Base-by-base conservation (phyloP, 345 rosid species). In the Eucalyptus cladocalyx region DNA sequence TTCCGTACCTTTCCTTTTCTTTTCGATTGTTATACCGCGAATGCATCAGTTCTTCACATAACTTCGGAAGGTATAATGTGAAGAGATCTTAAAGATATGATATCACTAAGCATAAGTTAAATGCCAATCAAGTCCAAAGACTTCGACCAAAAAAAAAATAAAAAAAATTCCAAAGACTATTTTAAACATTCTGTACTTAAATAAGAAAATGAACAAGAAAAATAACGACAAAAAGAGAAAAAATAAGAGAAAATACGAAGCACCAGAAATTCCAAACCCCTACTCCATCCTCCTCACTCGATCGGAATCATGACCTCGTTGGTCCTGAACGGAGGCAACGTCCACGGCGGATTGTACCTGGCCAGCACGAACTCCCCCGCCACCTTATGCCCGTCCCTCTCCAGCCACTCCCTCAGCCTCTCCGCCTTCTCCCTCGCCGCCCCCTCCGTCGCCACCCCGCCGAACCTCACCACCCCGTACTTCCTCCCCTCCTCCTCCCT, bases 321-420 rank as follows among this genome's bases (percentile, higher is more conserved):
- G 67, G 98, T 95, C 93, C 96, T 95, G 11, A 95, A 93, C 30
- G 94, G 88, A 30, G 98, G 98, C 90, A 97, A 58, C 81, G 99
- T 95, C 96, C 97, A 97, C 17, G 99, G 98, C 3, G 99, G 99
- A 54, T 97, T 97, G 90, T 95, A 96, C 95, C 99, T 94, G 86
- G 95, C 98, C 87, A 97, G 94, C 89, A 95, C 15, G 65, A 88
- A 93, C 65, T 95, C 94, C 28, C 99, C 99, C 50, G 67, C 87
- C 87, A 96, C 91, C 93, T 94, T 96, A 87, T 89, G 90, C 91
- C 99, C 99, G 69, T 96, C 99, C 92, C 89, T 94, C 92, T 94
- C 95, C 90, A 97, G 93, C 90, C 94, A 91, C 89, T 91, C 90
- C 89, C 90, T 94, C 50, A 97, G 92, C 94, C 92, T 95, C 92